These are phyloP conservation scores for Penicillium janthinellum DNA, from an alignment of 2,329 filamentous ascomycete species.

Conservation along the genomic window DNA sequence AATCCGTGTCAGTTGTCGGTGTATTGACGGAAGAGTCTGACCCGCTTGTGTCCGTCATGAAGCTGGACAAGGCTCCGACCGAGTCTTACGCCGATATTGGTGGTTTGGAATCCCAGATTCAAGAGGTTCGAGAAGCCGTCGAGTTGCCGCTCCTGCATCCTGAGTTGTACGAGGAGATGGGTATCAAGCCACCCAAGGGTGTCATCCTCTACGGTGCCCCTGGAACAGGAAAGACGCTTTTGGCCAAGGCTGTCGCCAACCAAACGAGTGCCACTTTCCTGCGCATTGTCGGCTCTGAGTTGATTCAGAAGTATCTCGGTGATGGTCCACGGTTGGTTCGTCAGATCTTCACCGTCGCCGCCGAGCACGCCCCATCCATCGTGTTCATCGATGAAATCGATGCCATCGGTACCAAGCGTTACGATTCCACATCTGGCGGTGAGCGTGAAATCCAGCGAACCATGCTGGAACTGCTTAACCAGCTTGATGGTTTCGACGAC, in stretches of 20 bases:
- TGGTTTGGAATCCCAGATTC: slow-evolving; percentile 91
- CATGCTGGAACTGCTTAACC: slow-evolving; percentile 97
- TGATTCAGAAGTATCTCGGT: slow-evolving; percentile 98
- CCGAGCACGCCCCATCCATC: slow-evolving; percentile 93
- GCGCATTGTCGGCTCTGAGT: slow-evolving; percentile 92
- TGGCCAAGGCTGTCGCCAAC: slow-evolving; percentile 97
- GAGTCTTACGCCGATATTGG: slow-evolving; percentile 99
- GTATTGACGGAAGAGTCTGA: slow-evolving; percentile 96
- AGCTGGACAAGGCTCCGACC: slow-evolving; percentile 96
- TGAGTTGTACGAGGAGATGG: slow-evolving; percentile 99
- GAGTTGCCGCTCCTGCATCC: slow-evolving; percentile 93
- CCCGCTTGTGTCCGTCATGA: slow-evolving; percentile 96
- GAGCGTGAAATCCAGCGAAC: slow-evolving; percentile 97
- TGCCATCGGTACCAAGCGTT: slow-evolving; percentile 97
- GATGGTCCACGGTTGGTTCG: slow-evolving; percentile 92
- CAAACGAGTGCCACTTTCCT: slow-evolving; percentile 98
- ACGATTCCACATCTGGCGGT: slow-evolving; percentile 94
- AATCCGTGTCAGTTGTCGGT: slow-evolving; percentile 96
- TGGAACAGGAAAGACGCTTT: slow-evolving; percentile 91
- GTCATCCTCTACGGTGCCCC: slow-evolving; percentile 98
- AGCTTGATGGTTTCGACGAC: slow-evolving; percentile 98
- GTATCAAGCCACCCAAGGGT: slow-evolving; percentile 98
- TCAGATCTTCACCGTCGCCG: slow-evolving; percentile 87
- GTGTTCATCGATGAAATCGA: slow-evolving; percentile 99
- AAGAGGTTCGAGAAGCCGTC: slow-evolving; percentile 96